phyloP scores from a whole-genome alignment of 345 rosid genomes.

The Balakata baccata region DNA sequence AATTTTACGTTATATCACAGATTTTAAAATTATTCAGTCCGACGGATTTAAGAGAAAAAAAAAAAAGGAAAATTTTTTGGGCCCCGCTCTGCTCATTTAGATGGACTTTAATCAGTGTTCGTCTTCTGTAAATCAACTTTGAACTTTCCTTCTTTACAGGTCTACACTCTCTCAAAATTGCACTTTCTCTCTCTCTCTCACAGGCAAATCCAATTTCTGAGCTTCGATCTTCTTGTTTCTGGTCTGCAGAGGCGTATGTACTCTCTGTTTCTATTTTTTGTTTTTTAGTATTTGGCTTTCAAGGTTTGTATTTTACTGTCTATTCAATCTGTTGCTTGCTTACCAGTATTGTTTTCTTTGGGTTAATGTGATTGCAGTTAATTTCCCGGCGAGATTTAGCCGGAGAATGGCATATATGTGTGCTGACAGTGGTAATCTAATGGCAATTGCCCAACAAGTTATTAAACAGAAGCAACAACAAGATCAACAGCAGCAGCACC shows the following conservation, averaged over 20 bases:
- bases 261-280: constrained; percentile 14
- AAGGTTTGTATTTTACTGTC: neutral
- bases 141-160: constrained; percentile 23
- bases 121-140: constrained; percentile 9
- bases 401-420: constrained; percentile 94
- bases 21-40: too few relatives aligned
- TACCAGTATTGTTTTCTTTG: constrained; percentile 10
- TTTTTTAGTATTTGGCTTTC: neutral
- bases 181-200: constrained; percentile 14
- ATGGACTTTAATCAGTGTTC: constrained; percentile 26
- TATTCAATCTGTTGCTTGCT: constrained; percentile 9
- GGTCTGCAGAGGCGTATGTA: constrained; percentile 28
- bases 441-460: constrained; percentile 97
- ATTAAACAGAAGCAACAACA: constrained; percentile 90
- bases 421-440: constrained; percentile 86
- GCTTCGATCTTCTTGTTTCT: constrained; percentile 20
- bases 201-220: constrained; percentile 28
- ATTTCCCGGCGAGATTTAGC: constrained; percentile 37
- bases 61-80: constrained; percentile 8
- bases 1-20: too few relatives aligned
- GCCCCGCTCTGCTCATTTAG: constrained; percentile 33
- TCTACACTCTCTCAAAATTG: neutral
- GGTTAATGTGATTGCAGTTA: constrained; percentile 32
- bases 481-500: constrained; percentile 62
- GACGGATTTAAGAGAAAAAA: neutral